Evolutionary conservation across 805 yeast genomes (phyloP).

Genomic region (Ogataea glucozyma): DNA sequence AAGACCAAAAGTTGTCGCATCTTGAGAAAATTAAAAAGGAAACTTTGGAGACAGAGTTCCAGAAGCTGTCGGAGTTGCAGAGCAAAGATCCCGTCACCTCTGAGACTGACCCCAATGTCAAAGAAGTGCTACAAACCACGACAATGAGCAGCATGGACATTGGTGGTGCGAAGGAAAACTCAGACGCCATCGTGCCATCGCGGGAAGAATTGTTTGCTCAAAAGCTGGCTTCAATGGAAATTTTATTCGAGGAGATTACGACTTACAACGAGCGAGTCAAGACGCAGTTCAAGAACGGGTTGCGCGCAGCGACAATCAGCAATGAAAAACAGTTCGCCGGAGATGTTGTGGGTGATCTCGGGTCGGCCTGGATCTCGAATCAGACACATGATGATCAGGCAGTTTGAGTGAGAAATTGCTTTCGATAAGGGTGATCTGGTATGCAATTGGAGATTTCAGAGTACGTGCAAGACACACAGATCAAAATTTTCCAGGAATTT

Average conservation of each 20-base stretch:
- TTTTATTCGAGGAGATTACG: constrained; percentile 9
- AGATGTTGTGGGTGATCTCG: background rate
- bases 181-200: constrained; percentile 1
- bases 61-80: constrained; percentile 9
- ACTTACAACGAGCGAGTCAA: constrained; percentile 13
- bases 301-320: background rate
- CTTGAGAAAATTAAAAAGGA: constrained; percentile 22
- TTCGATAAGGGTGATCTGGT: too few relatives aligned
- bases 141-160: constrained; percentile 30
- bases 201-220: constrained; percentile 5
- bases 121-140: constrained; percentile 30
- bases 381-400: background rate
- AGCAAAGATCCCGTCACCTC: background rate
- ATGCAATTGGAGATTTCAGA: background rate
- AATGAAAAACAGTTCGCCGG: background rate
- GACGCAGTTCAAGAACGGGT: constrained; percentile 10
- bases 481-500: constrained; percentile 2
- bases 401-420: background rate
- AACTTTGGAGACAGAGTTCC: constrained; percentile 20
- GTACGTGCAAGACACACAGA: constrained; percentile 2
- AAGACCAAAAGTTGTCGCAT: constrained; percentile 17
- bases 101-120: constrained; percentile 22
- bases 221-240: constrained; percentile 11
- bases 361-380: background rate
- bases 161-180: constrained; percentile 15